A percentile compares a stretch with the other conserved stretches of the same genome.
Conservation (phyloP, 176 grass and related monocot species). For the Miscanthus lutarioriparius region DNA sequence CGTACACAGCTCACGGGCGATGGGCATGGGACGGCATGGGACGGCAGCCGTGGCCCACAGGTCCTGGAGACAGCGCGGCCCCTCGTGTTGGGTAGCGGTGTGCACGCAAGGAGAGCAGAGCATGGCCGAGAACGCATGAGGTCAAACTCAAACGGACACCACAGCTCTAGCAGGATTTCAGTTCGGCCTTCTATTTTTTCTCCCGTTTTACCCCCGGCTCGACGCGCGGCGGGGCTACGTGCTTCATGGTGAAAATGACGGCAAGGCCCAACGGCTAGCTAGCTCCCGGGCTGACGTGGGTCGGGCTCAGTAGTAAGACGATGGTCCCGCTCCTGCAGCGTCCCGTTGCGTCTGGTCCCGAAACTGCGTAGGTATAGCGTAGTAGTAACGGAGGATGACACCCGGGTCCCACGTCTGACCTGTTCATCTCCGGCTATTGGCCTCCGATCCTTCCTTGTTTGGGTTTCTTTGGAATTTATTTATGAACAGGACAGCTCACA, state of each 20-base stretch:
- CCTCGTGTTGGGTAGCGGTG: neutral
- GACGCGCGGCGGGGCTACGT: neutral
- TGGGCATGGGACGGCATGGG: neutral
- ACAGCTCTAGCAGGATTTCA: neutral
- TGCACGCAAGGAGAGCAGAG: neutral
- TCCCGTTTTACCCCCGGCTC: neutral
- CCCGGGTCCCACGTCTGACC: too few species aligned
- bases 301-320: neutral
- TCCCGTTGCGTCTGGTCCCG: neutral
- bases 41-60: neutral
- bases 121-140: too few species aligned
- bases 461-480: too few species aligned
- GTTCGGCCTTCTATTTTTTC: neutral
- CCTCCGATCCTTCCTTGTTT: too few species aligned
- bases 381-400: too few species aligned
- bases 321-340: neutral
- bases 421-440: too few species aligned
- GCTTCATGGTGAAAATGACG: neutral
- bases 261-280: conserved; percentile 27
- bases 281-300: neutral
- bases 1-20: neutral
- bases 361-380: too few species aligned
- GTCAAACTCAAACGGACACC: neutral
- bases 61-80: neutral
- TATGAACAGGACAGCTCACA: too few species aligned